These are phyloP conservation scores for Pleurotus citrinopileatus DNA, from an alignment of 768 basidiomycete genomes.

Conservation along the genomic window DNA sequence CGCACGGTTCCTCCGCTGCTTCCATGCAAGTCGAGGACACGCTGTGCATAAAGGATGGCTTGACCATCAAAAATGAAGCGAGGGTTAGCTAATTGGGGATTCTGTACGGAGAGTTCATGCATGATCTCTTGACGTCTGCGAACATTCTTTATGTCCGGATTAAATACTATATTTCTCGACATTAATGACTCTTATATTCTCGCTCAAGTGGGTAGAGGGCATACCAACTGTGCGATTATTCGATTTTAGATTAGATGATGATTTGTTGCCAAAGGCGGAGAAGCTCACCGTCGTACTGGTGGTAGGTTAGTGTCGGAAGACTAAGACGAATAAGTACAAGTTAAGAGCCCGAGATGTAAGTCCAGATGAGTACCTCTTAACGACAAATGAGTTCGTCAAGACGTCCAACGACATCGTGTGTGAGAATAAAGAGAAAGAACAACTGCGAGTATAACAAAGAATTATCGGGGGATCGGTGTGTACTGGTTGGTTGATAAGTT, in stretches of 20 bases:
- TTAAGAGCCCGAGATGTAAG: neutral
- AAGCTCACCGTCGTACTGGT: conserved; percentile 27
- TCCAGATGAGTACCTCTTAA: conserved; percentile 17
- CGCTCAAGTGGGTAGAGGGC: no score
- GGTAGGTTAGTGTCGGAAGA: conserved; percentile 24
- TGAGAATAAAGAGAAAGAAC: no score
- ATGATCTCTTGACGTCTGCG: conserved; percentile 29
- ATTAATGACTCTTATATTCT: neutral
- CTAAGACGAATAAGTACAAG: conserved; percentile 11
- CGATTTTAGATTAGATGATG: neutral
- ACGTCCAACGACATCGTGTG: conserved; percentile 18
- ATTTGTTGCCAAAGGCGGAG: neutral
- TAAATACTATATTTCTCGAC: neutral
- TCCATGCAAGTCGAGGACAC: conserved; percentile 22
- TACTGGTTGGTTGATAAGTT: no score
- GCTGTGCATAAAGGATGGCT: conserved; percentile 37
- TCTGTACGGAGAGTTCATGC: conserved; percentile 34
- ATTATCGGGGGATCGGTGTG: no score
- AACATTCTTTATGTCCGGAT: conserved; percentile 21
- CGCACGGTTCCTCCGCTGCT: conserved; percentile 28
- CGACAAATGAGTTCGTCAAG: conserved; percentile 26
- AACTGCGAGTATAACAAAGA: no score
- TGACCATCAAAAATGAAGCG: conserved; percentile 45
- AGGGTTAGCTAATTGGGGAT: conserved; percentile 34
- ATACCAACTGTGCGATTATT: conserved; percentile 12